phyloP scores from a whole-genome alignment of 257 asterid genomes.

The Cruciata laevipes region DNA sequence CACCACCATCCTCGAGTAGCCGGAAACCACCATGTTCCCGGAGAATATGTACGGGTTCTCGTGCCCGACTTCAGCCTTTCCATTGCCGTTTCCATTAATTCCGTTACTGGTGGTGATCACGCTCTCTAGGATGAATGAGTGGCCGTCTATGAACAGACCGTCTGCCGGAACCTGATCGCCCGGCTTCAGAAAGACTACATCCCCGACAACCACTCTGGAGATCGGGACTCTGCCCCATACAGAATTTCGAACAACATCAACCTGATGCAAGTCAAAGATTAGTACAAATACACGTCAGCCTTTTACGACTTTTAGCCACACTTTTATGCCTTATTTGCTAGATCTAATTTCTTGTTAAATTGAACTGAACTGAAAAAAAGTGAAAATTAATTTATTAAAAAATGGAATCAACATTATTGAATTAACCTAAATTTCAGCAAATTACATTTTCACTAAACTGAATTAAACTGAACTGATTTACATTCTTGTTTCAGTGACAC shows the following conservation, averaged over 20 bases:
- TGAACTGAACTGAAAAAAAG: too few species aligned
- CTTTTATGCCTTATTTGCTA: too few species aligned
- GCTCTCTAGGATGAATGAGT: conserved; percentile 9
- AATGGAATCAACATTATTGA: too few species aligned
- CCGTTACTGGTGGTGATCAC: not conserved
- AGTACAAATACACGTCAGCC: not conserved
- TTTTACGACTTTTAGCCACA: not conserved
- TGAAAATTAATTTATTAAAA: too few species aligned
- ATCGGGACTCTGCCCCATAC: conserved; percentile 6
- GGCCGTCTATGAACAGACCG: conserved; percentile 21
- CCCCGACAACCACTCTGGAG: conserved; percentile 13
- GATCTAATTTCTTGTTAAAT: too few species aligned
- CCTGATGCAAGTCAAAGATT: not conserved
- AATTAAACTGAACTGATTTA: too few species aligned
- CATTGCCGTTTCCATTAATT: not conserved
- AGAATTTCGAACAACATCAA: conserved; percentile 15
- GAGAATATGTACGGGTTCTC: conserved; percentile 15
- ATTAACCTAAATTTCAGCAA: too few species aligned
- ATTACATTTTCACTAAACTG: too few species aligned
- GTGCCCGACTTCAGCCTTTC: conserved; percentile 8
- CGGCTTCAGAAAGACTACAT: conserved; percentile 15
- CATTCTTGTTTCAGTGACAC: too few species aligned
- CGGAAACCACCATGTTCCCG: conserved; percentile 12
- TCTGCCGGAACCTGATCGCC: conserved; percentile 28
- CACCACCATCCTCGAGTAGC: conserved; percentile 15